Percentiles rank a stretch among this genome's conserved stretches.
phyloP scores from a whole-genome alignment of 129 eudicot species.

The Escallonia herrerae region DNA sequence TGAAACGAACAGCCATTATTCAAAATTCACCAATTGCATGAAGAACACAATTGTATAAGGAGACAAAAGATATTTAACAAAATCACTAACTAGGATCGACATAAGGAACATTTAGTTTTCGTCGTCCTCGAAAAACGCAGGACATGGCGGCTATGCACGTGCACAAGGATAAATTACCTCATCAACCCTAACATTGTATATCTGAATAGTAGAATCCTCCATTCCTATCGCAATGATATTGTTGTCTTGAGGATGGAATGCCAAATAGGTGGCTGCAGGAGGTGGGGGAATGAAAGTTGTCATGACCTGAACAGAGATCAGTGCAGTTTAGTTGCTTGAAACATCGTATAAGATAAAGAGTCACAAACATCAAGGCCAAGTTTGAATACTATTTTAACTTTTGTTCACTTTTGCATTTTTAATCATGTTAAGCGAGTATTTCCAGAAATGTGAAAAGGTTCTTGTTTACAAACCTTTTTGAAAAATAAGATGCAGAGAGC shows the following conservation, averaged over 20 bases:
- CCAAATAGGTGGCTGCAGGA: conserved; percentile 73
- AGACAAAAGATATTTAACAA: no score
- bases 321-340: conserved; percentile 4
- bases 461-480: no score
- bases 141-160: not conserved
- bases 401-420: no score
- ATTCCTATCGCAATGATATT: conserved; percentile 79
- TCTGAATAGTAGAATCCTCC: conserved; percentile 77
- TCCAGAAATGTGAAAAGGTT: no score
- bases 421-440: no score
- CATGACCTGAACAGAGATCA: conserved; percentile 51
- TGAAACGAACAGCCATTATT: not conserved
- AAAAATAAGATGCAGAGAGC: no score
- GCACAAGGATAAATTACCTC: conserved; percentile 39
- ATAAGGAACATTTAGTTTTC: not conserved
- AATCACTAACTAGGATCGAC: not conserved
- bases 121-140: not conserved
- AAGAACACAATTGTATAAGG: not conserved
- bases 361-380: conserved; percentile 1
- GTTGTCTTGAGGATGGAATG: conserved; percentile 88
- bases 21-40: not conserved
- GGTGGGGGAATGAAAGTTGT: conserved; percentile 90
- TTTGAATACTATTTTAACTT: no score
- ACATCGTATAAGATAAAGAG: not conserved
- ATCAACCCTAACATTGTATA: conserved; percentile 73